Percentiles rank a stretch among this genome's conserved stretches.
Evolutionary conservation across 202 grass and related monocot species (phyloP).

Genomic region (Schoenoplectus tabernaemontani): DNA sequence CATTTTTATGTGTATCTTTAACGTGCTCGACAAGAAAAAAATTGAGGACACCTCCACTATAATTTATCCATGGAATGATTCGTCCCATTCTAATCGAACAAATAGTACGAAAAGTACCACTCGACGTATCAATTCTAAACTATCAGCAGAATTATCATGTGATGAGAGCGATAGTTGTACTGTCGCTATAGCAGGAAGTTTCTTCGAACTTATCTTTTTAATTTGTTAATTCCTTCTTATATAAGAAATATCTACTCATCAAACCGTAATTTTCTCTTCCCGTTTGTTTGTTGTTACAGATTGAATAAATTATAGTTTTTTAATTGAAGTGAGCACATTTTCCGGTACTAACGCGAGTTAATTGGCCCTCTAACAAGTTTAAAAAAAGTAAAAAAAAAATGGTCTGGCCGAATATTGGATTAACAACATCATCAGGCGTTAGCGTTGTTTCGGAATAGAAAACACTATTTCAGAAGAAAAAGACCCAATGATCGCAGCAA

Average conservation of each 20-base stretch:
- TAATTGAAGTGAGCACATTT: neutral
- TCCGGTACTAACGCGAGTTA: neutral
- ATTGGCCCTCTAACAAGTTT: neutral
- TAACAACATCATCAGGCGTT: neutral
- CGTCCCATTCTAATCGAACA: neutral
- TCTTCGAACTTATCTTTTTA: too few relatives aligned
- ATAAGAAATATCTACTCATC: neutral
- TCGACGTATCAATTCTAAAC: neutral
- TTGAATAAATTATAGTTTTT: too few relatives aligned
- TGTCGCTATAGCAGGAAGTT: neutral
- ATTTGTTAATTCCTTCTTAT: slow-evolving; percentile 9
- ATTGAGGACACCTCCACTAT: neutral
- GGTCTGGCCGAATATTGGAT: neutral
- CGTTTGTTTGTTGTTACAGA: neutral
- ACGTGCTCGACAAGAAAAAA: neutral
- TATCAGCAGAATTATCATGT: neutral
- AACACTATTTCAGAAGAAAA: neutral
- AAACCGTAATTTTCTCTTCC: neutral
- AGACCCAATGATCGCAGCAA: neutral
- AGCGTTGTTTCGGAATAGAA: neutral
- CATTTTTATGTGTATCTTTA: too few relatives aligned
- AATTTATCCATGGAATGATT: neutral
- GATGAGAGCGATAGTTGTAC: neutral
- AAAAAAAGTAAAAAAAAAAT: neutral
- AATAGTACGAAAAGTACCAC: neutral